A percentile compares a stretch with the other conserved stretches of the same genome.
Conservation (phyloP, 345 rosid species). For the Geranium brycei region DNA sequence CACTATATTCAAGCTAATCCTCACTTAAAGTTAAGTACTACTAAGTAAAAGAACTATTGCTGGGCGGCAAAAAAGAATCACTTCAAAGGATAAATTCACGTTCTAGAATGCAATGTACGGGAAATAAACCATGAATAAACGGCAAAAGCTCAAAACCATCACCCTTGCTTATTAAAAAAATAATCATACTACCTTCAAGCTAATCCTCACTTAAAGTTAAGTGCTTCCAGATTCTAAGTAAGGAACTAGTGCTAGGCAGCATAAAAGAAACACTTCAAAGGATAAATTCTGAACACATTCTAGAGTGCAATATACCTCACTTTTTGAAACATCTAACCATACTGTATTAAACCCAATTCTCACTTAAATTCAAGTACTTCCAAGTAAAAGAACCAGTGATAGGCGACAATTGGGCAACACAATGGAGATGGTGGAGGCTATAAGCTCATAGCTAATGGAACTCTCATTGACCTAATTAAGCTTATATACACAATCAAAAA, state of each 20-base stretch:
- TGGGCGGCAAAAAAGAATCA: neutral
- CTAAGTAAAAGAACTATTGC: neutral
- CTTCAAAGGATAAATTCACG: neutral
- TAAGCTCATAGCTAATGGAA: neutral
- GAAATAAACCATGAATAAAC: neutral
- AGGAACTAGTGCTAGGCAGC: neutral
- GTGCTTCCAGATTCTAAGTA: neutral
- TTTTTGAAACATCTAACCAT: too few species aligned
- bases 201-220: neutral
- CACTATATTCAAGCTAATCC: neutral
- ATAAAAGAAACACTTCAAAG: constrained; percentile 1
- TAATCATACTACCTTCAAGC: neutral
- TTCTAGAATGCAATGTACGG: neutral
- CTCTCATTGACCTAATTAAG: neutral
- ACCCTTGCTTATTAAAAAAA: neutral
- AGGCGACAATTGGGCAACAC: too few species aligned
- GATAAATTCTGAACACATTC: neutral
- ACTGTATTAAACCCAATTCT: neutral
- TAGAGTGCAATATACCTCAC: neutral
- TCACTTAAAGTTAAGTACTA: neutral
- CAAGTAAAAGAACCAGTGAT: neutral
- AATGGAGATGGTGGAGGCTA: too few species aligned
- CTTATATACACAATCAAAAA: neutral
- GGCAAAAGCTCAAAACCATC: neutral
- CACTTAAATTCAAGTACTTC: neutral